These are phyloP conservation scores for Claviceps monticola DNA, from an alignment of 2,329 filamentous ascomycete species.

Conservation along the genomic window DNA sequence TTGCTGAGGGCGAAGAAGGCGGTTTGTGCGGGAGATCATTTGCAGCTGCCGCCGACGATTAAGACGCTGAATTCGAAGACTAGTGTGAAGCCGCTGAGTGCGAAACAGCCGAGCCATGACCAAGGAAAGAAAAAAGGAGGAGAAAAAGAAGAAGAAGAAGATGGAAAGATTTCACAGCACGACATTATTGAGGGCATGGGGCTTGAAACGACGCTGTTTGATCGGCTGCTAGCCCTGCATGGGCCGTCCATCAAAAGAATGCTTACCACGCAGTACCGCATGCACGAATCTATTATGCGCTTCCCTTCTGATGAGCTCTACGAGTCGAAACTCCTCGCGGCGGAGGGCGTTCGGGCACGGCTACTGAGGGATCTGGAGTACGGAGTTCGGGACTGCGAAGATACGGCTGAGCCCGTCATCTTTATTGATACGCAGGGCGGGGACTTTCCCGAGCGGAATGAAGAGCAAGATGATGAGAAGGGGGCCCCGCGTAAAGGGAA, in stretches of 20 bases:
- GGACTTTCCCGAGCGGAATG: constrained; percentile 71
- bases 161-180: constrained; percentile 10
- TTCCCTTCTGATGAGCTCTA: constrained; percentile 89
- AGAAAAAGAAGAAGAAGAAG: constrained; percentile 16
- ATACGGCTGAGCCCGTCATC: constrained; percentile 75
- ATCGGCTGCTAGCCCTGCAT: constrained; percentile 70
- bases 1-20: constrained; percentile 69
- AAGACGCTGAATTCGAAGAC: constrained; percentile 55
- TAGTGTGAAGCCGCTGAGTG: constrained; percentile 18
- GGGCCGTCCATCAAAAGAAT: constrained; percentile 78
- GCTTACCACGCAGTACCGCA: constrained; percentile 94
- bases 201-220: constrained; percentile 85
- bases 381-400: constrained; percentile 63
- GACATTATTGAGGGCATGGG: constrained; percentile 36
- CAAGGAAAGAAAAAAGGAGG: constrained; percentile 10
- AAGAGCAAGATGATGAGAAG: constrained; percentile 47
- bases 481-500: constrained; percentile 29
- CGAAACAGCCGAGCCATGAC: too few species aligned
- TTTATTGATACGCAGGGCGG: constrained; percentile 97
- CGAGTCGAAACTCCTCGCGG: constrained; percentile 66
- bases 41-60: constrained; percentile 89
- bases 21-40: constrained; percentile 83
- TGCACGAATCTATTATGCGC: constrained; percentile 92
- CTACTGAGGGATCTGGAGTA: constrained; percentile 69
- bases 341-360: constrained; percentile 60